These are phyloP conservation scores for Pseudogymnoascus sp. DNA, from an alignment of 2,329 filamentous ascomycete genomes.

Conservation along the genomic window DNA sequence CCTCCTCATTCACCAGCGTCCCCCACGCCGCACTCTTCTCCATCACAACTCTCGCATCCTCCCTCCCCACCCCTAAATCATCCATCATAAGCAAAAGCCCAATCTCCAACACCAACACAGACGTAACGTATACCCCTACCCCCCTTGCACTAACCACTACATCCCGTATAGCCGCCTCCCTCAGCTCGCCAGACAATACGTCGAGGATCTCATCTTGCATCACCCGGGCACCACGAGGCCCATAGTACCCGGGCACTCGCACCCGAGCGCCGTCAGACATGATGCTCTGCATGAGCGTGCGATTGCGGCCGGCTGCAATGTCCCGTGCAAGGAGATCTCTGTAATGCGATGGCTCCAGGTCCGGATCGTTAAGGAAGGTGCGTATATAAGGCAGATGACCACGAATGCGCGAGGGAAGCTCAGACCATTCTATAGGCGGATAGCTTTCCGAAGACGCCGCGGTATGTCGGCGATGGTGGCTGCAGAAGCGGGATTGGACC, in stretches of 20 bases:
- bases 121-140: slow-evolving; percentile 60
- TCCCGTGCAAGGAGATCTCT: slow-evolving; percentile 45
- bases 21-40: slow-evolving; percentile 20
- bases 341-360: slow-evolving; percentile 45
- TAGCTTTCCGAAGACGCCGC: slow-evolving; percentile 35
- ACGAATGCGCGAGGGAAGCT: slow-evolving; percentile 49
- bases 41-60: slow-evolving; percentile 28
- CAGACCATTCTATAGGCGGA: slow-evolving; percentile 62
- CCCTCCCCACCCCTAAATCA: slow-evolving; percentile 42
- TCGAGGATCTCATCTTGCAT: slow-evolving; percentile 64
- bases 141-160: slow-evolving; percentile 57
- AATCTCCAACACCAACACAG: slow-evolving; percentile 68
- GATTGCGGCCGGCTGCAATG: slow-evolving; percentile 48
- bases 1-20: slow-evolving; percentile 25
- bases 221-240: slow-evolving; percentile 58
- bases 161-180: slow-evolving; percentile 54
- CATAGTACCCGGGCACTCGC: slow-evolving; percentile 67
- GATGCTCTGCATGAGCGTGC: slow-evolving; percentile 48
- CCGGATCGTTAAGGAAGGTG: slow-evolving; percentile 44
- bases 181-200: slow-evolving; percentile 50
- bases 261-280: slow-evolving; percentile 31
- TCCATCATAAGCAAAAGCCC: slow-evolving; percentile 47
- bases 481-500: neutral
- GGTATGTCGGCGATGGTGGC: neutral
- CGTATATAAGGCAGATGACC: slow-evolving; percentile 47